Evolutionary conservation across 345 rosid genomes (phyloP).

Genomic region (Moricandia arvensis): DNA sequence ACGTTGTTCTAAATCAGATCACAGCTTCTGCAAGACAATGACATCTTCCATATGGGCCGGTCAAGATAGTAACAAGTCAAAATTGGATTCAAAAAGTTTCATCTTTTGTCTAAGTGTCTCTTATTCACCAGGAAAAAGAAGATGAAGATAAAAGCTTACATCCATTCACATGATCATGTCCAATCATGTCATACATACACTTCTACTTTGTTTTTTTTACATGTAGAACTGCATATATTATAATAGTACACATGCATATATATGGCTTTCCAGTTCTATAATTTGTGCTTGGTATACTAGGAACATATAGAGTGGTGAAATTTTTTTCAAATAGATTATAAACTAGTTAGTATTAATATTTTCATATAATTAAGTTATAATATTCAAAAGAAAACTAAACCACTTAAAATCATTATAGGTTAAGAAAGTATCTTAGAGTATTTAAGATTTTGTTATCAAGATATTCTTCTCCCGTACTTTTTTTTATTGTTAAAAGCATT

Average conservation of each 20-base stretch:
- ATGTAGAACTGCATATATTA: neutral
- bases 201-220: neutral
- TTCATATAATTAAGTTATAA: neutral
- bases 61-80: slow-evolving; percentile 29
- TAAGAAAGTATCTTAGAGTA: neutral
- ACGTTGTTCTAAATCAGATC: neutral
- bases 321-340: neutral
- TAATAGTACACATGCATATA: neutral
- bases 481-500: neutral
- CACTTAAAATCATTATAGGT: neutral
- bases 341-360: neutral
- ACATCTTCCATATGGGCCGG: neutral
- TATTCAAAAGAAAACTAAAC: neutral
- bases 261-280: neutral
- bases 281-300: neutral
- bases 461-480: neutral
- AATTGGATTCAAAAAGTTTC: slow-evolving; percentile 23
- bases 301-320: neutral
- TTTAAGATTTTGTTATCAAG: neutral
- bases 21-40: neutral
- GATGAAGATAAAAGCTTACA: slow-evolving; percentile 29
- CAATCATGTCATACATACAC: slow-evolving; percentile 32
- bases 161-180: slow-evolving; percentile 36
- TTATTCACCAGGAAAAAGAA: too few species aligned
- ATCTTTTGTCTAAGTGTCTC: too few species aligned